Conservation (phyloP, 2,329 filamentous ascomycete genomes). For the Alternaria triticina region DNA sequence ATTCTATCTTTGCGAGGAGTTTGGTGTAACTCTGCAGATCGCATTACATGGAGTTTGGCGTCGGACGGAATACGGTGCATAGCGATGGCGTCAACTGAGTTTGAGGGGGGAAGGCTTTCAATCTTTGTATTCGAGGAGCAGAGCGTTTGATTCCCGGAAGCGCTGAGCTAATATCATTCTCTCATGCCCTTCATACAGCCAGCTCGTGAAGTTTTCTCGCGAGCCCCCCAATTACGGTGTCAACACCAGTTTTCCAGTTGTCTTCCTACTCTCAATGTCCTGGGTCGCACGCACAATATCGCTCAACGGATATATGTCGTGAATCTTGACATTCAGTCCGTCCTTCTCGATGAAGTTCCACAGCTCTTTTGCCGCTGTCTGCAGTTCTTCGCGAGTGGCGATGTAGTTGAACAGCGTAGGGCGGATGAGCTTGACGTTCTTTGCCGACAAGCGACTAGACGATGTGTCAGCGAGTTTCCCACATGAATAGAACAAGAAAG, state of each 20-base stretch:
- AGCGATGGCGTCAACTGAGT: not conserved
- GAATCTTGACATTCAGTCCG: constrained; percentile 74
- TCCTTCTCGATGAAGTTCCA: constrained; percentile 73
- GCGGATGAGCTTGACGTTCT: constrained; percentile 80
- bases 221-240: constrained; percentile 57
- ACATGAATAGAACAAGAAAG: constrained; percentile 30
- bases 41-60: not conserved
- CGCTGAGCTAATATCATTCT: not conserved
- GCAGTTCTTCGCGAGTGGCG: constrained; percentile 66
- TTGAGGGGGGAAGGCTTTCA: not conserved
- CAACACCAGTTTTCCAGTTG: constrained; percentile 81
- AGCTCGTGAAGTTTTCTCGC: not conserved
- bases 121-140: not conserved
- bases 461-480: not conserved
- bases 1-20: not conserved
- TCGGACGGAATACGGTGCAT: not conserved
- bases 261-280: constrained; percentile 80
- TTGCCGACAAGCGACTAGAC: constrained; percentile 64
- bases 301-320: constrained; percentile 77
- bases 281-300: constrained; percentile 75
- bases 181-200: not conserved
- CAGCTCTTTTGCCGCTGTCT: constrained; percentile 73
- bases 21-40: not conserved
- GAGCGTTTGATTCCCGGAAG: not conserved
- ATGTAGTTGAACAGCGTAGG: constrained; percentile 74